phyloP scores from a whole-genome alignment of 176 grass and related monocot species.

The Microstegium vimineum region DNA sequence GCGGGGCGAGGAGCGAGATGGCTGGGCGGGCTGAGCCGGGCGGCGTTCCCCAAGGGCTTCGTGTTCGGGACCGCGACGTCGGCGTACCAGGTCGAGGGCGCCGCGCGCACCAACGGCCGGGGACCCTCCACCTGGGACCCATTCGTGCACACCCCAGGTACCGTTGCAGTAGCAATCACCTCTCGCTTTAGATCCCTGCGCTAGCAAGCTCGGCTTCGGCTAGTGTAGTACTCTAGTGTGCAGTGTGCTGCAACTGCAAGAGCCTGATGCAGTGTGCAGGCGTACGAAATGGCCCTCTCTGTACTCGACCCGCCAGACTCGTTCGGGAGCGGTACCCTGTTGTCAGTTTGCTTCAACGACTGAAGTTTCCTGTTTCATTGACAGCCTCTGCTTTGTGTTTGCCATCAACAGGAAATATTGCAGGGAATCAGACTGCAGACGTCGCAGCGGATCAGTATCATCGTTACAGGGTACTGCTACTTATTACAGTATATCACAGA shows the following conservation, averaged over 20 bases:
- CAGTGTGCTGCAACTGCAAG: neutral
- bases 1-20: neutral
- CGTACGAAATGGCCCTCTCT: neutral
- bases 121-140: conserved; percentile 64
- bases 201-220: neutral
- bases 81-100: conserved; percentile 73
- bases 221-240: neutral
- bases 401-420: conserved; percentile 37
- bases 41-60: conserved; percentile 51
- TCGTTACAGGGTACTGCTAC: conserved; percentile 52
- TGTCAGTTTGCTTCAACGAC: neutral
- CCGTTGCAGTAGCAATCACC: neutral
- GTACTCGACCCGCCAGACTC: neutral
- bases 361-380: neutral
- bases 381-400: neutral
- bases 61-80: conserved; percentile 69
- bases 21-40: conserved; percentile 36
- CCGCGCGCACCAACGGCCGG: conserved; percentile 36
- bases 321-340: neutral
- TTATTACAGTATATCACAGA: neutral
- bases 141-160: conserved; percentile 61
- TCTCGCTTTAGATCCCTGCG: neutral
- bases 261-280: neutral
- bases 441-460: conserved; percentile 62
- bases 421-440: conserved; percentile 44